phyloP scores from a whole-genome alignment of 306 rosid genomes.

The Quercus ilex region DNA sequence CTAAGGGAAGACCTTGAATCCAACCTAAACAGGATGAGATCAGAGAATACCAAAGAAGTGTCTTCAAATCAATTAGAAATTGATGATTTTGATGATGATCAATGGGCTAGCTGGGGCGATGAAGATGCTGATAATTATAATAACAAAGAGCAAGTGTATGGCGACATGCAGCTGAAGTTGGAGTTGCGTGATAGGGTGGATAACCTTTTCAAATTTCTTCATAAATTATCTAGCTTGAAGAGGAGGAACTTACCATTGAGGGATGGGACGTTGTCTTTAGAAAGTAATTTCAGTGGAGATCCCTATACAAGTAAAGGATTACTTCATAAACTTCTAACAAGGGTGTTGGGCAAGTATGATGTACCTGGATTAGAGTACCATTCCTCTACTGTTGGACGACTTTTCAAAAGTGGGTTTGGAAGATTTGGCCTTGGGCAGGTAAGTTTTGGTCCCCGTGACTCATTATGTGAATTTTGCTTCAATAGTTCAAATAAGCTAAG shows the following conservation, averaged over 20 bases:
- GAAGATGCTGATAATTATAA: conserved; percentile 60
- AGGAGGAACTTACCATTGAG: conserved; percentile 56
- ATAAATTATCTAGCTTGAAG: conserved; percentile 65
- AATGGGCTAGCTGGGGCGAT: conserved; percentile 94
- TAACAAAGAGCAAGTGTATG: conserved; percentile 53
- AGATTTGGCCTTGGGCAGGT: conserved; percentile 99
- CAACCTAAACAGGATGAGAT: conserved; percentile 50
- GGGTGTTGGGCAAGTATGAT: conserved; percentile 61
- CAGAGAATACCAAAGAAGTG: conserved; percentile 43
- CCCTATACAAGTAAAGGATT: conserved; percentile 61
- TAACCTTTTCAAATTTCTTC: conserved; percentile 76
- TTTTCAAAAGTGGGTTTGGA: conserved; percentile 86
- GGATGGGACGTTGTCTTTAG: conserved; percentile 53
- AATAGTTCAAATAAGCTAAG: conserved; percentile 21
- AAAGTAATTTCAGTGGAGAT: conserved; percentile 54
- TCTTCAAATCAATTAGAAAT: conserved; percentile 37
- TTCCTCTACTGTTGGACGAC: conserved; percentile 90
- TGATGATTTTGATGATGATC: conserved; percentile 83
- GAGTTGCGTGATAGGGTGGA: conserved; percentile 93
- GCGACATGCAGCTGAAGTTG: conserved; percentile 82
- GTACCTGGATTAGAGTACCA: conserved; percentile 84
- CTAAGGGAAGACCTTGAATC: conserved; percentile 71
- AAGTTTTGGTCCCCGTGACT: conserved; percentile 30
- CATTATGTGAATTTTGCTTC: conserved; percentile 15
- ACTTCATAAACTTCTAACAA: conserved; percentile 62